A percentile compares a stretch with the other conserved stretches of the same genome.
phyloP scores from a whole-genome alignment of 1,284 basidiomycete genomes.

The Ganoderma lingzhi region DNA sequence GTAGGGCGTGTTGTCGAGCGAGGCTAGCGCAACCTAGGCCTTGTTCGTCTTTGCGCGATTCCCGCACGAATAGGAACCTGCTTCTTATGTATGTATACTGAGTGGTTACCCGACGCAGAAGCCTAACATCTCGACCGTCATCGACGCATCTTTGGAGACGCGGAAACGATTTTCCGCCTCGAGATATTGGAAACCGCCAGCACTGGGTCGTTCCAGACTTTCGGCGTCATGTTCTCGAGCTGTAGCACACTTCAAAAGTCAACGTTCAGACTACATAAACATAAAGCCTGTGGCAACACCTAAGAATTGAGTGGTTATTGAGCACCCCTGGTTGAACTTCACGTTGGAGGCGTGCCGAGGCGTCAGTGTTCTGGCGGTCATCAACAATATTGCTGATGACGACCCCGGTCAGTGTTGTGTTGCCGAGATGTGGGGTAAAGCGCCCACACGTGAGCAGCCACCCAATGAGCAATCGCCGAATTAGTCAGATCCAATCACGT shows the following conservation, averaged over 20 bases:
- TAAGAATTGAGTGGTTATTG: too few relatives aligned
- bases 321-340: too few relatives aligned
- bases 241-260: not conserved
- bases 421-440: constrained; percentile 12
- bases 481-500: constrained; percentile 34
- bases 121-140: too few relatives aligned
- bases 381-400: not conserved
- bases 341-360: too few relatives aligned
- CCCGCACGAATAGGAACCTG: too few relatives aligned
- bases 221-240: not conserved
- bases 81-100: too few relatives aligned
- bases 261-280: not conserved
- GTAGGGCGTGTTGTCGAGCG: too few relatives aligned
- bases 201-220: not conserved
- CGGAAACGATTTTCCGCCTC: not conserved
- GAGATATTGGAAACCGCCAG: not conserved
- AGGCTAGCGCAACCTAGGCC: too few relatives aligned
- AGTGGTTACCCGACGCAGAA: too few relatives aligned
- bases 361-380: too few relatives aligned
- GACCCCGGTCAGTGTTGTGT: not conserved
- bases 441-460: constrained; percentile 14
- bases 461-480: constrained; percentile 25
- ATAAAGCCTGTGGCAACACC: too few relatives aligned
- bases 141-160: not conserved
- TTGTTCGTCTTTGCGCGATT: too few relatives aligned